Conservation (phyloP, 2,329 filamentous ascomycete species). For the Nemania serpens region DNA sequence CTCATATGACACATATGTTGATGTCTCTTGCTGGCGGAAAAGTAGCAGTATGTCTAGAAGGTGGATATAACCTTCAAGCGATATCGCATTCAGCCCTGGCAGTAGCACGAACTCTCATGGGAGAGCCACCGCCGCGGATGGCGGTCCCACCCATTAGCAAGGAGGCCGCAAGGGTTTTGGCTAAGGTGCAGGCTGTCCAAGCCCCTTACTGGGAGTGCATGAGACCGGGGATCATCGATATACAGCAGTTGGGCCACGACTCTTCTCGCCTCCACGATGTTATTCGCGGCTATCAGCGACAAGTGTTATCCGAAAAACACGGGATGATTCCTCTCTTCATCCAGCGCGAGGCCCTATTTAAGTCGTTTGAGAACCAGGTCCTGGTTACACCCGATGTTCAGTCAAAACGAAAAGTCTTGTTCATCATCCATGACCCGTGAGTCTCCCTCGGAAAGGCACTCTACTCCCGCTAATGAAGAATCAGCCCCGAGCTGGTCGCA, state of each 20-base stretch:
- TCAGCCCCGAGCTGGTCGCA: constrained; percentile 71
- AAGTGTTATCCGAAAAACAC: constrained; percentile 70
- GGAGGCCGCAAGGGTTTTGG: constrained; percentile 60
- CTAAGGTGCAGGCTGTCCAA: constrained; percentile 64
- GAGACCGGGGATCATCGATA: constrained; percentile 67
- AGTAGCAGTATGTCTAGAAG: constrained; percentile 90
- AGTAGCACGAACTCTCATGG: constrained; percentile 92
- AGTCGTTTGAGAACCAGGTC: constrained; percentile 84
- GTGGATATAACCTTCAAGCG: constrained; percentile 90
- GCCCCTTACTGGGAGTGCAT: constrained; percentile 87
- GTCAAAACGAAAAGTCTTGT: constrained; percentile 68
- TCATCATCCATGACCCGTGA: constrained; percentile 91
- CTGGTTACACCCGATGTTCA: constrained; percentile 76
- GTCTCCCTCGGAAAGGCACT: constrained; percentile 43
- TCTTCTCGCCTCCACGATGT: constrained; percentile 76
- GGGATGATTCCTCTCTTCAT: constrained; percentile 82
- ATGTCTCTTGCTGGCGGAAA: constrained; percentile 93
- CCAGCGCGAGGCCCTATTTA: constrained; percentile 72
- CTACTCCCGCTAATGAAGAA: constrained; percentile 2
- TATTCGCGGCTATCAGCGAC: constrained; percentile 76
- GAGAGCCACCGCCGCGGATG: constrained; percentile 78
- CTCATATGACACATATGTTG: constrained; percentile 99
- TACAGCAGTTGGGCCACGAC: constrained; percentile 57
- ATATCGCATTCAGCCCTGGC: constrained; percentile 92
- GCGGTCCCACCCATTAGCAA: constrained; percentile 60